A percentile compares a stretch with the other conserved stretches of the same genome.
These are phyloP conservation scores for Epithemia pelagica DNA, from an alignment of 108 stramenopile genomes.

Conservation along the genomic window DNA sequence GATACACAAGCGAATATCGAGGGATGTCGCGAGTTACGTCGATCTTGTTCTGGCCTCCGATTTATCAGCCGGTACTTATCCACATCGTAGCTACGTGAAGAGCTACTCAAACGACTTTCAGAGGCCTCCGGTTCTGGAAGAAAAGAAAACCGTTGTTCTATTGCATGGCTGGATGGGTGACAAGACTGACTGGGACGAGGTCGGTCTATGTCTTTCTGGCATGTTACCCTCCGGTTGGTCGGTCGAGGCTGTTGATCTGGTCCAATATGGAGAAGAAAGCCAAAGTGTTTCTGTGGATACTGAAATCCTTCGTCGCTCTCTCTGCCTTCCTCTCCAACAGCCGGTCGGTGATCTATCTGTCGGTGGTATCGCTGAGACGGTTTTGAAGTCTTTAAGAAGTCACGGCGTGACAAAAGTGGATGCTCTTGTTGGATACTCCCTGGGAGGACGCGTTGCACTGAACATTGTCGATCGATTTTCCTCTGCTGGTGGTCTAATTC, in stretches of 20 bases:
- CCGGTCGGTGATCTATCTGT: slow-evolving; percentile 19
- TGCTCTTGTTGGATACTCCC: slow-evolving; percentile 72
- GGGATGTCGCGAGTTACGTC: slow-evolving; percentile 24
- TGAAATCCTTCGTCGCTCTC: not conserved
- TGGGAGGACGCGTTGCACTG: slow-evolving; percentile 82
- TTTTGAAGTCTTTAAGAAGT: slow-evolving; percentile 36
- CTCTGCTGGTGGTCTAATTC: slow-evolving; percentile 9
- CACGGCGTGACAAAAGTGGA: slow-evolving; percentile 47
- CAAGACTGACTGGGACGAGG: slow-evolving; percentile 68
- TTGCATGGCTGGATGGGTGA: slow-evolving; percentile 89
- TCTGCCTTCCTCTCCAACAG: not conserved
- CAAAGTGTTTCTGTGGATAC: not conserved
- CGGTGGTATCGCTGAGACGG: slow-evolving; percentile 44
- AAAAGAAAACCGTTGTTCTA: slow-evolving; percentile 52
- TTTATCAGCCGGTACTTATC: not conserved
- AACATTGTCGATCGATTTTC: slow-evolving; percentile 51
- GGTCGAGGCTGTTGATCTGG: slow-evolving; percentile 23
- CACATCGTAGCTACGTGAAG: not conserved
- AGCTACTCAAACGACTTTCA: not conserved
- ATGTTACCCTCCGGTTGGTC: slow-evolving; percentile 25
- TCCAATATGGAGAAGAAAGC: slow-evolving; percentile 14
- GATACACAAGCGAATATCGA: slow-evolving; percentile 56
- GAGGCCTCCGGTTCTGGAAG: not conserved
- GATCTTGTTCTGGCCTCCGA: not conserved
- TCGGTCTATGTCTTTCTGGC: slow-evolving; percentile 37